Percentiles rank a stretch among this genome's conserved stretches.
phyloP scores from a whole-genome alignment of 768 basidiomycete genomes.

The Solioccasus polychromus region DNA sequence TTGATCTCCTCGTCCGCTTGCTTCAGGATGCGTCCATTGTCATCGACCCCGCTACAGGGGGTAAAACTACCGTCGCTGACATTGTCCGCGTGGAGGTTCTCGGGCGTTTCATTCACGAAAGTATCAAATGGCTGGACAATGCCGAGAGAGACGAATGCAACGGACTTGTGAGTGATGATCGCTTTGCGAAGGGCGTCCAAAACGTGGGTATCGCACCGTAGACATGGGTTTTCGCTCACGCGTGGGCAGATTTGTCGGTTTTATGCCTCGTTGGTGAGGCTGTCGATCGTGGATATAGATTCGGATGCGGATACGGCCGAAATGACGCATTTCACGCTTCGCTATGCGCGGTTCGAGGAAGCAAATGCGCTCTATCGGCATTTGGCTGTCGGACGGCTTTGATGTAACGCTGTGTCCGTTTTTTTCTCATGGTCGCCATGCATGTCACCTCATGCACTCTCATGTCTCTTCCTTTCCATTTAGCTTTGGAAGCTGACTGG shows the following conservation, averaged over 20 bases:
- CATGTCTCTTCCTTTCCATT: no score
- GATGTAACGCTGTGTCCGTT: no score
- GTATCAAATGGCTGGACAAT: slow-evolving; percentile 66
- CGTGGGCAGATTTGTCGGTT: slow-evolving; percentile 66
- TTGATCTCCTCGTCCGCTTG: slow-evolving; percentile 69
- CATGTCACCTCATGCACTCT: no score
- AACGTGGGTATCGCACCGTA: slow-evolving; percentile 46
- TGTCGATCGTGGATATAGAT: slow-evolving; percentile 56
- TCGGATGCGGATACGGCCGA: slow-evolving; percentile 72
- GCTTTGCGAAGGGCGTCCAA: slow-evolving; percentile 67
- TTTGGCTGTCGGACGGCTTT: slow-evolving; percentile 45
- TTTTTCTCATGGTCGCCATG: no score
- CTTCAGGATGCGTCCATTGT: slow-evolving; percentile 59
- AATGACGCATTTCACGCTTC: slow-evolving; percentile 74
- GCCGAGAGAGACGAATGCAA: slow-evolving; percentile 70
- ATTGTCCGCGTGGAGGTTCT: slow-evolving; percentile 63
- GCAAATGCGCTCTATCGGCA: slow-evolving; percentile 70
- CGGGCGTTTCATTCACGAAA: slow-evolving; percentile 68
- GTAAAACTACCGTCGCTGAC: slow-evolving; percentile 60
- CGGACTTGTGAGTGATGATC: slow-evolving; percentile 68
- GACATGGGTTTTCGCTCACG: slow-evolving; percentile 3
- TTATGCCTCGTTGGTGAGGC: slow-evolving; percentile 67
- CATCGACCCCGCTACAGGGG: slow-evolving; percentile 37
- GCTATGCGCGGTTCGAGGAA: slow-evolving; percentile 71
- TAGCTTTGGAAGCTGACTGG: no score